Base-by-base conservation (phyloP, 2,329 filamentous ascomycete species). In the Grosmannia huntii region DNA sequence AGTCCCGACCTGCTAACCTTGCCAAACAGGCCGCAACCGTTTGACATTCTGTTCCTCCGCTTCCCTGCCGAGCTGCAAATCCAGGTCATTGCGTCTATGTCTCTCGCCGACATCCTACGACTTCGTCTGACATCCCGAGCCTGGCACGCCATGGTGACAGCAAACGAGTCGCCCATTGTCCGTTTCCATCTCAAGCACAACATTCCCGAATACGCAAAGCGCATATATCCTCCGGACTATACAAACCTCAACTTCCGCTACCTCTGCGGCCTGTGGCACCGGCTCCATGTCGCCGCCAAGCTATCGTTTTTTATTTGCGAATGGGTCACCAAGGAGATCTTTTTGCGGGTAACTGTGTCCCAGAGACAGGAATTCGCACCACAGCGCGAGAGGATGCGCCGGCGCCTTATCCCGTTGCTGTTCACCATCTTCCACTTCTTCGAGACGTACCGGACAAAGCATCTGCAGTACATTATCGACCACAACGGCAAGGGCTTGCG, bases 341-440 rank as follows among this genome's bases (percentile, higher is more conserved):
- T 86, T 62, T 66, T 85, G 19, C 73, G 80, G 56, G 79, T 75
- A 21, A 81, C 80, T 0, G 79, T 80, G 60, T 69, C 74, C 4
- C 76, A 83, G 65, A 75, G 74, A 59, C 66, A 68, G 23, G 80
- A 82, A 53, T 86, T 85, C 63, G 79, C 80, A 21, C 76, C 80
- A 0, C 82, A 85, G 65, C 73, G 76, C 61, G 79, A 82, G 67
- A 76, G 83, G 16, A 85, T 86, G 83, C 79, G 82, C 53, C 79
- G 81, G 60, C 76, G 83, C 55, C 70, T 86, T 10, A 83, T 84
- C 58, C 83, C 83, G 1, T 67, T 85, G 9, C 73, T 86, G 19
- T 85, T 86, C 63, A 84, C 82, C 14, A 73, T 84, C 27, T 85
- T 85, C 62, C 83, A 86, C 66, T 86, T 86, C 65, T 85, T 86